A percentile compares a stretch with the other conserved stretches of the same genome.
These are phyloP conservation scores for Enteropsectra breve DNA, from an alignment of 371 early-diverging fungal genomes.

Conservation along the genomic window DNA sequence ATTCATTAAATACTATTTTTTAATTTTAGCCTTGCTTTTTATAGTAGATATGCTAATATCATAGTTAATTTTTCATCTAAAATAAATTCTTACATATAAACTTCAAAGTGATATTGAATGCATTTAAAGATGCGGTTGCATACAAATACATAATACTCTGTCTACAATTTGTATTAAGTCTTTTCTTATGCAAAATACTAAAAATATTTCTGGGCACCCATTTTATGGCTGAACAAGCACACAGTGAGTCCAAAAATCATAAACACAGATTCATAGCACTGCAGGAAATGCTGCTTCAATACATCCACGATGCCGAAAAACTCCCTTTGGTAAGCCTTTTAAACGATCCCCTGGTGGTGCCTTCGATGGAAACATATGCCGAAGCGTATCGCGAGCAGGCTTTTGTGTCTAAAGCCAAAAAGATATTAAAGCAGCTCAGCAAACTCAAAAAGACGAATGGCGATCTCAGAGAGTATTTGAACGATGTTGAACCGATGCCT, in stretches of 20 bases:
- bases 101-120: no score
- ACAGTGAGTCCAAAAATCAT: background rate
- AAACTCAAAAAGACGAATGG: slow-evolving; percentile 2
- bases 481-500: background rate
- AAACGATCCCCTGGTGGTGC: slow-evolving; percentile 5
- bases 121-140: no score
- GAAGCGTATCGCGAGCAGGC: slow-evolving; percentile 3
- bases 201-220: no score
- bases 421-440: background rate
- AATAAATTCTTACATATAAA: no score
- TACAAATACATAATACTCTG: no score
- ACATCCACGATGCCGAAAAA: background rate
- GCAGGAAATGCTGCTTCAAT: background rate
- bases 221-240: no score
- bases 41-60: no score
- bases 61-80: no score
- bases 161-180: no score
- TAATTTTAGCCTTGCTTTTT: no score
- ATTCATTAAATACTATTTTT: no score
- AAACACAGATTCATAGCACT: slow-evolving; percentile 2
- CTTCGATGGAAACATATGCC: background rate
- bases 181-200: no score
- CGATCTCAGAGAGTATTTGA: background rate
- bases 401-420: background rate
- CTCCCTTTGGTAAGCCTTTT: background rate